Conservation (phyloP, 2,329 filamentous ascomycete species). For the Cladophialophora bantiana region DNA sequence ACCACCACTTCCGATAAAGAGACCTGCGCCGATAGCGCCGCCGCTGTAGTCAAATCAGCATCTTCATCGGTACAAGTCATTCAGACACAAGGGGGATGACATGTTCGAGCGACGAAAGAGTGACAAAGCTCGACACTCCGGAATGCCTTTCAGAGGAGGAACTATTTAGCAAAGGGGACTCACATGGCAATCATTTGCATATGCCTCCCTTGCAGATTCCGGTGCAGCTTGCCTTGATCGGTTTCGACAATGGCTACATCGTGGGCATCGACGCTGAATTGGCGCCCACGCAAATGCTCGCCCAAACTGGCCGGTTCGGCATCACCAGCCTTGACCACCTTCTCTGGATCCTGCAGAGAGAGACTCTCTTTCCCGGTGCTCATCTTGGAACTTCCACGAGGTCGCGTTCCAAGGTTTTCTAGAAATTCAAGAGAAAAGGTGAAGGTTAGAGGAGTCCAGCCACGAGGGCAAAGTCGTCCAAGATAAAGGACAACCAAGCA, state of each 20-base stretch:
- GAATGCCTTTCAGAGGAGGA: background rate
- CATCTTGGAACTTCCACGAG: conserved; percentile 10
- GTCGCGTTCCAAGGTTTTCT: background rate
- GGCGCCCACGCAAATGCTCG: conserved; percentile 25
- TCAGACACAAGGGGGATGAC: background rate
- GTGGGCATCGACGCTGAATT: conserved; percentile 24
- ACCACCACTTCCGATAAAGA: conserved; percentile 51
- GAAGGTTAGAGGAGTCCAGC: background rate
- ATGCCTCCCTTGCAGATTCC: conserved; percentile 30
- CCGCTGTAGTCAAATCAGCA: conserved; percentile 24
- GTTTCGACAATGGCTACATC: conserved; percentile 14
- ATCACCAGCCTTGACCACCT: background rate
- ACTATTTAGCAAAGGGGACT: background rate
- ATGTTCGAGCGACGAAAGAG: background rate
- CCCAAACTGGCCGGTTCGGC: conserved; percentile 16
- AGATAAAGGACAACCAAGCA: conserved; percentile 5
- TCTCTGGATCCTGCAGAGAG: conserved; percentile 7
- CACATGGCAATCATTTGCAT: conserved; percentile 51
- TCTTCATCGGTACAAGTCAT: background rate
- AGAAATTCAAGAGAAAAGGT: background rate
- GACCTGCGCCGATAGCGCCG: conserved; percentile 48
- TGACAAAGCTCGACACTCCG: background rate
- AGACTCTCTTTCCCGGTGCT: conserved; percentile 15
- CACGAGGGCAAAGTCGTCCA: background rate
- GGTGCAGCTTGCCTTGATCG: conserved; percentile 28